Evolutionary conservation across 2,329 filamentous ascomycete genomes (phyloP).

Genomic region (Verticillium longisporum): DNA sequence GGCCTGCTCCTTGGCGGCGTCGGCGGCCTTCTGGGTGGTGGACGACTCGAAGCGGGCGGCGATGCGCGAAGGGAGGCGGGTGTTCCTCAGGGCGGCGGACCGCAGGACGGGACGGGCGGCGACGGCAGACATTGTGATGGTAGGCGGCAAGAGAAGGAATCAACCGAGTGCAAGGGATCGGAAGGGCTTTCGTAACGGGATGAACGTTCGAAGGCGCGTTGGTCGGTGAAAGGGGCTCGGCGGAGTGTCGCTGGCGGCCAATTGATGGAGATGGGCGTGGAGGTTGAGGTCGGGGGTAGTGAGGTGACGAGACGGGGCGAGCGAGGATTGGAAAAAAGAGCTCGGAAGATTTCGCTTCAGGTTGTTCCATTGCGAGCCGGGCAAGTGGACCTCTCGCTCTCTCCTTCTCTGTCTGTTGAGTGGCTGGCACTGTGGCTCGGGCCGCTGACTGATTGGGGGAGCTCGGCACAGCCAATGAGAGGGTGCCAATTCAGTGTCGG

Average conservation of each 20-base stretch:
- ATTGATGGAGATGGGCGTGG: conserved; percentile 25
- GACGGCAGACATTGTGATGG: conserved; percentile 22
- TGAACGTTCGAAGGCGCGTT: neutral
- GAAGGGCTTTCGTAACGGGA: neutral
- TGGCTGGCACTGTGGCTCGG: neutral
- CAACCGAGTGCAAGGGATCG: neutral
- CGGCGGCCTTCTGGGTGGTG: conserved; percentile 37
- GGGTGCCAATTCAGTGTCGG: neutral
- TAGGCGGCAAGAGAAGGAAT: conserved; percentile 3
- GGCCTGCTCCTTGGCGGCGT: conserved; percentile 33
- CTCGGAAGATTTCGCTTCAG: conserved; percentile 37
- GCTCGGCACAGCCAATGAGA: neutral
- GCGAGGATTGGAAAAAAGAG: conserved; percentile 30
- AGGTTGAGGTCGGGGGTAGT: conserved; percentile 12
- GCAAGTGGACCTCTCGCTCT: conserved; percentile 4
- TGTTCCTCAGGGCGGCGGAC: conserved; percentile 36
- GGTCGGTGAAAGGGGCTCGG: neutral
- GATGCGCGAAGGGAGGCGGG: conserved; percentile 29
- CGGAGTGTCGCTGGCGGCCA: conserved; percentile 17
- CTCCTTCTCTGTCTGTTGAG: neutral
- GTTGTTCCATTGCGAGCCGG: conserved; percentile 15
- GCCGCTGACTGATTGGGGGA: neutral
- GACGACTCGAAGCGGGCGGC: conserved; percentile 57
- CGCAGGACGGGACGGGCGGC: conserved; percentile 37
- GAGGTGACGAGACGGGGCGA: conserved; percentile 16